Conservation (phyloP, 805 yeast species). For the Priceomyces medius region DNA sequence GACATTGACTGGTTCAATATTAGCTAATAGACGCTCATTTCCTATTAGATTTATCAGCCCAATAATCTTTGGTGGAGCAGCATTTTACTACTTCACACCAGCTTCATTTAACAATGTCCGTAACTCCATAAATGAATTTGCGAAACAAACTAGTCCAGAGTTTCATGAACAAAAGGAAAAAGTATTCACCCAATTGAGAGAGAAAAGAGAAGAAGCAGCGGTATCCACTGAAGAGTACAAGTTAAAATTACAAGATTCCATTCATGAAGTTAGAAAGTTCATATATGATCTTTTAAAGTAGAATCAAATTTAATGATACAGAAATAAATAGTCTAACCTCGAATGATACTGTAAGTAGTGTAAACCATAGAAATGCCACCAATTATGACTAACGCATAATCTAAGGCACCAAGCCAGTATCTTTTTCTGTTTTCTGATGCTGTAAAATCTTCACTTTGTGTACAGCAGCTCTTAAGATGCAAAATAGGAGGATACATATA, state of each 20-base stretch:
- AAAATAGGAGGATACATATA: conserved; percentile 83
- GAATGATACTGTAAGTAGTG: conserved; percentile 47
- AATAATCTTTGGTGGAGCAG: conserved; percentile 44
- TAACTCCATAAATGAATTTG: conserved; percentile 22
- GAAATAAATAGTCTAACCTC: background rate
- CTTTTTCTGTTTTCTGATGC: conserved; percentile 27
- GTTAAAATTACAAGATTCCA: conserved; percentile 15
- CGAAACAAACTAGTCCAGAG: conserved; percentile 31
- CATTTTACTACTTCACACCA: conserved; percentile 53
- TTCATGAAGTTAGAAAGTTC: conserved; percentile 28
- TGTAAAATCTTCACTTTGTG: conserved; percentile 14
- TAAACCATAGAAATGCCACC: conserved; percentile 66
- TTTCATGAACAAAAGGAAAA: conserved; percentile 18
- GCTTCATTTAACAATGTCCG: conserved; percentile 38
- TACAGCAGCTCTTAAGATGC: conserved; percentile 56
- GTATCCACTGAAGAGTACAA: conserved; percentile 11
- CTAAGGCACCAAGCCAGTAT: conserved; percentile 40
- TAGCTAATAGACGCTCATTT: conserved; percentile 46
- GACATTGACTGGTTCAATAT: conserved; percentile 56
- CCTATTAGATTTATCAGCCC: conserved; percentile 55
- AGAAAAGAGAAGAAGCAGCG: conserved; percentile 11
- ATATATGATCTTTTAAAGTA: conserved; percentile 13
- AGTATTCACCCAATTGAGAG: background rate
- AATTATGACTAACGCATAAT: conserved; percentile 48
- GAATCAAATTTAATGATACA: background rate